Evolutionary conservation across 2,329 filamentous ascomycete genomes (phyloP).

Genomic region (Aspergillus melleus): DNA sequence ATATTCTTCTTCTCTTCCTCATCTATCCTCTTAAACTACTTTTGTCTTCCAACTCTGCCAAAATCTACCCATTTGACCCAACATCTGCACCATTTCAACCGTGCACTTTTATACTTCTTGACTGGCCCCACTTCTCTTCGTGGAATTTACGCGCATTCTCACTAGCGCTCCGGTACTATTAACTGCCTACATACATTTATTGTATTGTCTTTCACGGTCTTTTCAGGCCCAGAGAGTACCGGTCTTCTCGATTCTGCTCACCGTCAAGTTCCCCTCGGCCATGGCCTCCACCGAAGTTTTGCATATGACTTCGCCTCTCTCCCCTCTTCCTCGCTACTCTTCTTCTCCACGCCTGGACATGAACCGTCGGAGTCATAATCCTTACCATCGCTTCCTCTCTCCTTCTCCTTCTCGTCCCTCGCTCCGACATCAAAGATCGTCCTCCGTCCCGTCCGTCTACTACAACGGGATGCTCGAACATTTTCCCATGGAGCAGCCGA

Average conservation of each 20-base stretch:
- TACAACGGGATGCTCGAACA: slow-evolving; percentile 28
- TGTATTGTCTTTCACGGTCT: slow-evolving; percentile 2
- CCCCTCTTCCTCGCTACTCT: slow-evolving; percentile 16
- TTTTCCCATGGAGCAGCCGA: slow-evolving; percentile 25
- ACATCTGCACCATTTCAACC: not conserved
- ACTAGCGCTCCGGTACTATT: slow-evolving; percentile 19
- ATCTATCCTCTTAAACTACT: not conserved
- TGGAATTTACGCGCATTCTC: slow-evolving; percentile 15
- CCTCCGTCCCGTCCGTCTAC: slow-evolving; percentile 26
- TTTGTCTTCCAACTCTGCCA: not conserved
- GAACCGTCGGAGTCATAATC: slow-evolving; percentile 21
- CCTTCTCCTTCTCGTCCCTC: slow-evolving; percentile 23
- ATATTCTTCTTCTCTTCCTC: not conserved
- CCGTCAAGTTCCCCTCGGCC: slow-evolving; percentile 1
- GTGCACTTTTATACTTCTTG: slow-evolving; percentile 7
- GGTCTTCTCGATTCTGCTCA: slow-evolving; percentile 2
- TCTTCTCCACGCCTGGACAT: slow-evolving; percentile 13
- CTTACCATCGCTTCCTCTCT: slow-evolving; percentile 29
- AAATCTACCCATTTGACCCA: not conserved
- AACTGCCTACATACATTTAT: slow-evolving; percentile 18
- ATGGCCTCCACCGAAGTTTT: slow-evolving; percentile 22
- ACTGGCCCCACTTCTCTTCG: slow-evolving; percentile 12
- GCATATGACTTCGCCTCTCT: slow-evolving; percentile 20
- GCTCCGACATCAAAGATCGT: slow-evolving; percentile 17
- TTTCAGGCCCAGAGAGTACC: not conserved